A percentile compares a stretch with the other conserved stretches of the same genome.
Conservation (phyloP, 2,329 filamentous ascomycete genomes). For the Ophioceras dolichostomum region DNA sequence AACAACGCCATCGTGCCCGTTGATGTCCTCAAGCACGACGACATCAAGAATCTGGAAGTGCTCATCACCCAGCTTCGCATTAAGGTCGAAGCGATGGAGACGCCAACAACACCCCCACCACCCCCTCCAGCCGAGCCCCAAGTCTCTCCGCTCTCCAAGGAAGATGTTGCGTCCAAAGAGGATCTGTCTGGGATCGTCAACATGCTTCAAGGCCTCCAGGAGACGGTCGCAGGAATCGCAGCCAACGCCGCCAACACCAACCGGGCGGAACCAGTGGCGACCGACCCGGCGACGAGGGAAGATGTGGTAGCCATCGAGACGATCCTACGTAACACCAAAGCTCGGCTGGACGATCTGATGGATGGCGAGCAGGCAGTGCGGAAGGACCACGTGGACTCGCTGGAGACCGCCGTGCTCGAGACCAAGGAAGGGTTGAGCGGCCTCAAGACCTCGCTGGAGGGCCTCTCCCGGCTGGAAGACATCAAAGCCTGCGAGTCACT, state of each 20-base stretch:
- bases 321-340: constrained; percentile 79
- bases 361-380: constrained; percentile 59
- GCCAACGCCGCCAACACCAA: neutral
- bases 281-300: constrained; percentile 56
- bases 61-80: constrained; percentile 71
- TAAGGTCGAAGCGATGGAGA: constrained; percentile 71
- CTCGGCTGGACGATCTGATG: constrained; percentile 69
- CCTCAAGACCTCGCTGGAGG: constrained; percentile 8
- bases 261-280: constrained; percentile 11
- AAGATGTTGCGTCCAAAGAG: constrained; percentile 12
- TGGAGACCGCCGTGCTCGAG: constrained; percentile 57
- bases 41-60: constrained; percentile 76
- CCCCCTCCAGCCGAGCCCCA: constrained; percentile 19
- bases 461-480: constrained; percentile 60
- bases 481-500: constrained; percentile 65
- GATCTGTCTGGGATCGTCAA: constrained; percentile 31
- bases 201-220: constrained; percentile 32
- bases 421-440: constrained; percentile 59
- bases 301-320: constrained; percentile 88
- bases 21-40: constrained; percentile 50
- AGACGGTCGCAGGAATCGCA: constrained; percentile 19
- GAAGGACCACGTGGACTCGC: constrained; percentile 51
- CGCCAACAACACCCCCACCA: constrained; percentile 28
- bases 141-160: constrained; percentile 7
- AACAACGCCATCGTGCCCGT: constrained; percentile 31